phyloP scores from a whole-genome alignment of 2,329 filamentous ascomycete species.

The Exophiala lecanii-corni region DNA sequence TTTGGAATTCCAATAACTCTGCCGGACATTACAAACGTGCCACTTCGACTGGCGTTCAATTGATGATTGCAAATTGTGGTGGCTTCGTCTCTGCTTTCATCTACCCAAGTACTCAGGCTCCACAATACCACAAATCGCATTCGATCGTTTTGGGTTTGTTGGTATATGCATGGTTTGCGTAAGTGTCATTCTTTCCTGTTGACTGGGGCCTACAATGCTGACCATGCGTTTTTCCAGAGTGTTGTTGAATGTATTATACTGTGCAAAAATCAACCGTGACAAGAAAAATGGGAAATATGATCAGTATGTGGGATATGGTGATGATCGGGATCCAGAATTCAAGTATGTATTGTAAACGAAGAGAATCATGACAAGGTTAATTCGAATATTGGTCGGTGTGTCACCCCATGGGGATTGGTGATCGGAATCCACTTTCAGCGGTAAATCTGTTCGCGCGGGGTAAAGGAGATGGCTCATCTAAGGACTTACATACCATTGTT shows the following conservation, averaged over 20 bases:
- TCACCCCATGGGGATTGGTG: too few relatives aligned
- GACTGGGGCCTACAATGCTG: conserved; percentile 10
- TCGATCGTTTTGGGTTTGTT: conserved; percentile 57
- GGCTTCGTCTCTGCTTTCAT: conserved; percentile 63
- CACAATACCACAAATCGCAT: conserved; percentile 58
- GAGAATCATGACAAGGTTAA: too few relatives aligned
- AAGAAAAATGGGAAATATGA: conserved; percentile 58
- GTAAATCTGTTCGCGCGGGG: too few relatives aligned
- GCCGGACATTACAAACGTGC: conserved; percentile 67
- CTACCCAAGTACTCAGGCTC: conserved; percentile 54
- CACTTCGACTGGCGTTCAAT: conserved; percentile 53
- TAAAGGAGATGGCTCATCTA: too few relatives aligned
- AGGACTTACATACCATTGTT: too few relatives aligned
- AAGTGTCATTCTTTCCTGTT: conserved; percentile 33
- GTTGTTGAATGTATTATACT: conserved; percentile 57
- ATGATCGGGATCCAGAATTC: conserved; percentile 61
- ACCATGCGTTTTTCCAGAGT: conserved; percentile 40
- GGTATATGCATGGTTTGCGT: conserved; percentile 61
- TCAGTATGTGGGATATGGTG: conserved; percentile 52
- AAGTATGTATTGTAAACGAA: conserved; percentile 56
- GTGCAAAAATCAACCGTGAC: conserved; percentile 59
- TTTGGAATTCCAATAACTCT: conserved; percentile 64
- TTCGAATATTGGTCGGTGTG: too few relatives aligned
- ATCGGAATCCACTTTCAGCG: too few relatives aligned
- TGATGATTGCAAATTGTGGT: conserved; percentile 63